These are phyloP conservation scores for bread wheat (Triticum aestivum) DNA, from an alignment of 176 grass and related monocot genomes.

Conservation along the genomic window DNA sequence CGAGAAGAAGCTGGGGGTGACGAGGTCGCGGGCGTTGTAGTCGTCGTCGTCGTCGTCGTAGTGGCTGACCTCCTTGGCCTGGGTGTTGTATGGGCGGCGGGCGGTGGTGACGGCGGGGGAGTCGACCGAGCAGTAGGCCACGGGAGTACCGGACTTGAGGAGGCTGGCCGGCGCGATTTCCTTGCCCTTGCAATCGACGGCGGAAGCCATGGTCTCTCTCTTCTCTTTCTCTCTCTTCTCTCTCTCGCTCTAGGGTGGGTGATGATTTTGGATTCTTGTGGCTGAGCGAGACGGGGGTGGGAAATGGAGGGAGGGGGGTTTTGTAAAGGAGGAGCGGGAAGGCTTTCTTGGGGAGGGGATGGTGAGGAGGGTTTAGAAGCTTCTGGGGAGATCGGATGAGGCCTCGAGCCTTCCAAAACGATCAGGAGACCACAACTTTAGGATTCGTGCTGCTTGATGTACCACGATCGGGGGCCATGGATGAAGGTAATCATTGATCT, in stretches of 20 bases:
- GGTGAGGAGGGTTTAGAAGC: constrained; percentile 19
- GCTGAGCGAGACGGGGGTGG: no score
- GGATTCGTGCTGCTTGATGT: not conserved
- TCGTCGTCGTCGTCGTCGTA: not conserved
- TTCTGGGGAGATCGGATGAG: not conserved
- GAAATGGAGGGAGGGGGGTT: not conserved
- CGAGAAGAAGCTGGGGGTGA: not conserved
- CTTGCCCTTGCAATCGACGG: not conserved
- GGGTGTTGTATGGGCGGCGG: not conserved
- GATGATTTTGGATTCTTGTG: not conserved
- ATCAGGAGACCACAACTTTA: not conserved
- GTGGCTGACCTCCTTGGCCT: no score
- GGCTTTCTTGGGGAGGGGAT: not conserved
- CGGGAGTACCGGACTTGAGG: not conserved
- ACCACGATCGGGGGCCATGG: no score
- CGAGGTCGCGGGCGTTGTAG: not conserved
- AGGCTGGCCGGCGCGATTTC: constrained; percentile 10
- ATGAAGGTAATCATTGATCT: no score
- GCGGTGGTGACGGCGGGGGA: not conserved
- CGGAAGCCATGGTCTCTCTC: not conserved
- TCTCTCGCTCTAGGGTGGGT: not conserved
- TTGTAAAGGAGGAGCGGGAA: no score
- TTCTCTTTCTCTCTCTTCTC: not conserved
- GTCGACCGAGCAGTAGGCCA: not conserved
- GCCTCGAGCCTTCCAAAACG: constrained; percentile 2